Evolutionary conservation across 2,329 filamentous ascomycete genomes (phyloP), one percentile per base, ranked within the genome.

Genomic region (Xylaria sp.): DNA sequence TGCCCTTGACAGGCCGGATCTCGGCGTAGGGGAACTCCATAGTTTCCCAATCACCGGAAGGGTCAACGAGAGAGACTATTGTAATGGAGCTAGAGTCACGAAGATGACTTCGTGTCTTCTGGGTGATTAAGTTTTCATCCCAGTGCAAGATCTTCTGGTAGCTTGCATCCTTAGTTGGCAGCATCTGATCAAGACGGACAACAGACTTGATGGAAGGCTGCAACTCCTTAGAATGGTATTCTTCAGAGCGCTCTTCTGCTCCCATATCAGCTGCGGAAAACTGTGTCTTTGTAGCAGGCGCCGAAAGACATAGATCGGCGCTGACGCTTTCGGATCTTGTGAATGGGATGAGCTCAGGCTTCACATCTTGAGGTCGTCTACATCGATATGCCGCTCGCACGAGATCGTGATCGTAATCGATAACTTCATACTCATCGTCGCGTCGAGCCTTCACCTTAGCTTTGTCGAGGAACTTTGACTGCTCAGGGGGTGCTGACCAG

Each of bases 231-330:
- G 64, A 62, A 12, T 65, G 15, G 44, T 67, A 72, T 41, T 72
- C 70, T n/a, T 51, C 50, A 31, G 70, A 51, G 5, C 56, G 66
- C 23, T 66, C 54, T 1, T 73, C 69, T 9, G 63, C 57, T 48
- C 58, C 65, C 31, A 71, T 61, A 18, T 69, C 62, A 7, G 67
- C 70, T 0, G 60, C 51, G 1, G 62, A 67, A 41, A 63, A 76
- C 20, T 76, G 74, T 18, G 65, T 69, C 65, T 77, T 78, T 15
- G 75, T 75, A 9, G 77, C 70, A 15, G 77, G 77, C 1, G 77
- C 76, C 3, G 77, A 78, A 46, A 73, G 64, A 44, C 77, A 78
- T 15, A 76, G 73, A 20, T 76, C 76, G 1, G 73, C 67, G 31
- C 75, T 73, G 15, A 79, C 48, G 59, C 28, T 73, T 48, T 66